Percentiles rank a stretch among this genome's conserved stretches.
Evolutionary conservation across 441 rosid species (phyloP).

Genomic region (Croton laevigatus): DNA sequence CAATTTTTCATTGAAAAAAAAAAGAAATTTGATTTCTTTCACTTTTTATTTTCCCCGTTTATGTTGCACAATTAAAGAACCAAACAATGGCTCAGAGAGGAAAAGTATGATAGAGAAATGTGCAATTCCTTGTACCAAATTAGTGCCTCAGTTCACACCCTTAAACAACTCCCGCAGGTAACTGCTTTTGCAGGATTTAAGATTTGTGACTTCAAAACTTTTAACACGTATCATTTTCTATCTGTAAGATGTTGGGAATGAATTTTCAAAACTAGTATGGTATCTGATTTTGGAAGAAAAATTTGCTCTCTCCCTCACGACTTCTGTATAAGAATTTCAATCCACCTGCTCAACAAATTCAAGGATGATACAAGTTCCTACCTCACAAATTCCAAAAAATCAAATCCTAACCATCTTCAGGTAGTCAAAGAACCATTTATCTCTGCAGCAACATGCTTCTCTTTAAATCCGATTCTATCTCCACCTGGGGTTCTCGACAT

Average conservation of each 20-base stretch:
- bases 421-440: constrained; percentile 1
- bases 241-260: neutral
- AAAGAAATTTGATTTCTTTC: too few species aligned
- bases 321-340: constrained; percentile 16
- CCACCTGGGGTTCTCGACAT: constrained; percentile 8
- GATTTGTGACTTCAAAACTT: too few species aligned
- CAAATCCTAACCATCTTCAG: constrained; percentile 3
- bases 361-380: constrained; percentile 36
- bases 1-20: too few species aligned
- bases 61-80: too few species aligned
- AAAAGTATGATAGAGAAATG: too few species aligned
- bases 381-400: constrained; percentile 20
- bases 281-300: constrained; percentile 14
- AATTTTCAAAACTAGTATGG: neutral
- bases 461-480: neutral
- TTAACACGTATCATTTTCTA: neutral
- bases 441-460: neutral
- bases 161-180: too few species aligned
- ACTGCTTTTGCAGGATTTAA: too few species aligned
- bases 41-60: too few species aligned
- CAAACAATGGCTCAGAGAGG: too few species aligned
- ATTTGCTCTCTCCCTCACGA: neutral
- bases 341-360: constrained; percentile 19
- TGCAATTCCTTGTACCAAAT: too few species aligned
- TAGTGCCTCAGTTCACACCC: too few species aligned